phyloP scores from a whole-genome alignment of 192 early-diverging fungal species.

The Umbelopsis ramanniana region DNA sequence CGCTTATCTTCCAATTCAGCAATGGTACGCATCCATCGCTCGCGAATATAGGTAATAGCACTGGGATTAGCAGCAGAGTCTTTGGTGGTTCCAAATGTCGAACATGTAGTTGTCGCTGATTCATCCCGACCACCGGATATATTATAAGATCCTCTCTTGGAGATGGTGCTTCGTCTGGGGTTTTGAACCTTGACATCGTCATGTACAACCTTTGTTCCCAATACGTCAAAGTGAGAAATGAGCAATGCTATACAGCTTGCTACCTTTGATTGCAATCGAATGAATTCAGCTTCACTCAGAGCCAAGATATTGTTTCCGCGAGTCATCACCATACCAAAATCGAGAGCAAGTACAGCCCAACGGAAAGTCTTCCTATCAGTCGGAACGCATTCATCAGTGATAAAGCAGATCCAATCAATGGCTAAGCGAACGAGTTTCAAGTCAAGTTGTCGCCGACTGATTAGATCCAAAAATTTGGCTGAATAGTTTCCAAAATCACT shows the following conservation, averaged over 20 bases:
- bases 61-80: conserved; percentile 20
- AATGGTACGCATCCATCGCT: conserved; percentile 57
- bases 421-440: conserved; percentile 71
- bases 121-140: conserved; percentile 37
- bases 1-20: conserved; percentile 59
- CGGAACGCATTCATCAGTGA: conserved; percentile 80
- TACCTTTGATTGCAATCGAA: conserved; percentile 69
- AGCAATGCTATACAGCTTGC: conserved; percentile 79
- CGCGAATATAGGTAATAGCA: conserved; percentile 41
- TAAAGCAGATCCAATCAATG: conserved; percentile 90
- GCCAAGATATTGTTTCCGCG: conserved; percentile 72
- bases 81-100: conserved; percentile 36
- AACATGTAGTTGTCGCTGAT: conserved; percentile 37
- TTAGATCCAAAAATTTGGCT: conserved; percentile 61
- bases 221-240: conserved; percentile 83
- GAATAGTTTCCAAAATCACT: conserved; percentile 70
- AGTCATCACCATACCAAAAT: conserved; percentile 81
- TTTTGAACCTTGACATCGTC: conserved; percentile 43
- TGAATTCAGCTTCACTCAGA: conserved; percentile 73
- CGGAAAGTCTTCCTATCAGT: conserved; percentile 81
- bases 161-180: conserved; percentile 27
- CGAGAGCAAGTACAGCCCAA: conserved; percentile 84
- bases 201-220: conserved; percentile 59
- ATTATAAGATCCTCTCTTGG: conserved; percentile 34
- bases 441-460: conserved; percentile 62